A percentile compares a stretch with the other conserved stretches of the same genome.
phyloP scores from a whole-genome alignment of 495 filamentous ascomycete species.

The Penicillium lagena region DNA sequence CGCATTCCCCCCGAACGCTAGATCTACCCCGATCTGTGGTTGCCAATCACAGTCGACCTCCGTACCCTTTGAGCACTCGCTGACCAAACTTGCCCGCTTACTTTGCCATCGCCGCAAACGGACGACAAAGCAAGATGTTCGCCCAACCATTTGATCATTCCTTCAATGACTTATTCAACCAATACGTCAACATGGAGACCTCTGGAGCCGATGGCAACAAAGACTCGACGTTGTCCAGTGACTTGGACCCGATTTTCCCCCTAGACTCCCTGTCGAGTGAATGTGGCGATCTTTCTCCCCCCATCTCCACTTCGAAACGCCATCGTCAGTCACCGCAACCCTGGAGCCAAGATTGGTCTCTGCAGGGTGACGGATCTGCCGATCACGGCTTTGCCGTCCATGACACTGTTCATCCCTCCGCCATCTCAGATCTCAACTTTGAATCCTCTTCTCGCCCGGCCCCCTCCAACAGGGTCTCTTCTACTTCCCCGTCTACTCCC shows the following conservation, averaged over 20 bases:
- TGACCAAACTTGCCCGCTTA: slow-evolving; percentile 11
- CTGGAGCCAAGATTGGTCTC: slow-evolving; percentile 37
- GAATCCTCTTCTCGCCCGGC: slow-evolving; percentile 24
- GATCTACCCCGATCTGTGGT: slow-evolving; percentile 4
- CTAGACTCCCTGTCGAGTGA: slow-evolving; percentile 37
- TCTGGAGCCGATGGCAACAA: slow-evolving; percentile 35
- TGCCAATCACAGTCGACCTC: slow-evolving; percentile 25
- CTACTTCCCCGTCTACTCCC: slow-evolving; percentile 36
- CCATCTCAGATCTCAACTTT: slow-evolving; percentile 31
- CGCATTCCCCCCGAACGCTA: slow-evolving; percentile 4
- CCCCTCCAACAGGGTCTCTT: slow-evolving; percentile 11
- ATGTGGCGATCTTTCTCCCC: slow-evolving; percentile 40
- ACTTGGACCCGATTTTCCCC: slow-evolving; percentile 39
- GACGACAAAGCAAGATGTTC: slow-evolving; percentile 41
- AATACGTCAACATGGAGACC: slow-evolving; percentile 44
- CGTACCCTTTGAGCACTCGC: slow-evolving; percentile 9
- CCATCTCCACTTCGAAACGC: slow-evolving; percentile 29
- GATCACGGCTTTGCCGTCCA: slow-evolving; percentile 30
- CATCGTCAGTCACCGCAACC: slow-evolving; percentile 31
- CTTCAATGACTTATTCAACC: slow-evolving; percentile 47
- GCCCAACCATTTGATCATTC: slow-evolving; percentile 44
- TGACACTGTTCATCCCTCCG: slow-evolving; percentile 35
- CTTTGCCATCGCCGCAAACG: slow-evolving; percentile 36
- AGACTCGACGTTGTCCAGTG: slow-evolving; percentile 35
- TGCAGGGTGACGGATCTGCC: slow-evolving; percentile 27